Percentiles rank a stretch among this genome's conserved stretches.
These are phyloP conservation scores for Claviceps citrina DNA, from an alignment of 2,329 filamentous ascomycete species.

Conservation along the genomic window DNA sequence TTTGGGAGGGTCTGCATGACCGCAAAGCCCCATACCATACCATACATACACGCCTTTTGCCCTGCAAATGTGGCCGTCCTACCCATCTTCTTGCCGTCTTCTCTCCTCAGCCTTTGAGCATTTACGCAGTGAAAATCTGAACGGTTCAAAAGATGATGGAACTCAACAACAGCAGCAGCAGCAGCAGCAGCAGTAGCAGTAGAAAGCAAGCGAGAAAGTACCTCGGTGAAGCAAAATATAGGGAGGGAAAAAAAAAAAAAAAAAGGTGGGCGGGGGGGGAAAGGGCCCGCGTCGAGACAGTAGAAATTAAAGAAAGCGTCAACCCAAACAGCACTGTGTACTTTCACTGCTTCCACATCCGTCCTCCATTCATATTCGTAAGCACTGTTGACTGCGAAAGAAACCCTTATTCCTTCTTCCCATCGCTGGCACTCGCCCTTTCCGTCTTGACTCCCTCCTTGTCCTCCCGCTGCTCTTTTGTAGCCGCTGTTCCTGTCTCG, in stretches of 20 bases:
- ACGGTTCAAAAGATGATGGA: background rate
- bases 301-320: constrained; percentile 5
- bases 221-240: background rate
- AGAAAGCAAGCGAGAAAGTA: background rate
- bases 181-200: background rate
- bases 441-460: constrained; percentile 14
- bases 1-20: background rate
- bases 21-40: constrained; percentile 4
- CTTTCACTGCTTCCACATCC: constrained; percentile 1
- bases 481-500: background rate
- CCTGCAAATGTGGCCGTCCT: background rate
- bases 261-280: too few relatives aligned
- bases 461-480: constrained; percentile 10
- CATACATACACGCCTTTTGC: constrained; percentile 2
- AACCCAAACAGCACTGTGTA: constrained; percentile 2
- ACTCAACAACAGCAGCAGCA: background rate
- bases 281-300: background rate
- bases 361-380: background rate
- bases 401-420: constrained; percentile 23
- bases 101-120: background rate
- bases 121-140: background rate
- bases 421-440: constrained; percentile 13
- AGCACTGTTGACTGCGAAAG: constrained; percentile 8
- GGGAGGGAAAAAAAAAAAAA: background rate
- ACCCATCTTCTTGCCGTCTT: background rate